phyloP scores from a whole-genome alignment of 2,329 filamentous ascomycete species.

The Fulvia fulva region DNA sequence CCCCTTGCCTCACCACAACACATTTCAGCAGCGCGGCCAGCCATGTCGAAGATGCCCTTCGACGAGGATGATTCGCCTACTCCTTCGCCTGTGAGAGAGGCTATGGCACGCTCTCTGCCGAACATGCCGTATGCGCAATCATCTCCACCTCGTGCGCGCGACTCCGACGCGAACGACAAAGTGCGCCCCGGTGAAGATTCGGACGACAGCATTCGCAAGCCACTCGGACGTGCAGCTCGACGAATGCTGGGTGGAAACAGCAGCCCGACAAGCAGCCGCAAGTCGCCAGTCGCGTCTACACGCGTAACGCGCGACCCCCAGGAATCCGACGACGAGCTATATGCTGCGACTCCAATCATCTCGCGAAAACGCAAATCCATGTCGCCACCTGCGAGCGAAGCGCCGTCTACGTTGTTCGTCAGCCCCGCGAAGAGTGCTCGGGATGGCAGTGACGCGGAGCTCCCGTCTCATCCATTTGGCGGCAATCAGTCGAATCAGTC shows the following conservation, averaged over 20 bases:
- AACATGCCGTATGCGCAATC: not conserved
- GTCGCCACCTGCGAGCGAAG: conserved; percentile 14
- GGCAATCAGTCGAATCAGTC: conserved; percentile 25
- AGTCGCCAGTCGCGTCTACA: not conserved
- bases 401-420: conserved; percentile 27
- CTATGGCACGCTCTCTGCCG: conserved; percentile 7
- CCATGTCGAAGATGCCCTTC: not conserved
- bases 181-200: conserved; percentile 15
- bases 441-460: conserved; percentile 22
- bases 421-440: conserved; percentile 27
- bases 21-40: conserved; percentile 1
- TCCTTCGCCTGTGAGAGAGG: conserved; percentile 12
- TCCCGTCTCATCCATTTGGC: conserved; percentile 21
- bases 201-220: conserved; percentile 23
- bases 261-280: not conserved
- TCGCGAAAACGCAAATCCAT: conserved; percentile 1
- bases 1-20: conserved; percentile 9
- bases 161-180: not conserved
- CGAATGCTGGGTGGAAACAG: conserved; percentile 26
- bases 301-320: not conserved
- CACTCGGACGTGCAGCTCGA: conserved; percentile 28
- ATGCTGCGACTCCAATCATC: conserved; percentile 28
- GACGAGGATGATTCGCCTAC: conserved; percentile 15
- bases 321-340: conserved; percentile 27
- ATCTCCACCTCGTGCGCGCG: not conserved